phyloP scores from a whole-genome alignment of 176 grass and related monocot species.

The Hordeum marinum region DNA sequence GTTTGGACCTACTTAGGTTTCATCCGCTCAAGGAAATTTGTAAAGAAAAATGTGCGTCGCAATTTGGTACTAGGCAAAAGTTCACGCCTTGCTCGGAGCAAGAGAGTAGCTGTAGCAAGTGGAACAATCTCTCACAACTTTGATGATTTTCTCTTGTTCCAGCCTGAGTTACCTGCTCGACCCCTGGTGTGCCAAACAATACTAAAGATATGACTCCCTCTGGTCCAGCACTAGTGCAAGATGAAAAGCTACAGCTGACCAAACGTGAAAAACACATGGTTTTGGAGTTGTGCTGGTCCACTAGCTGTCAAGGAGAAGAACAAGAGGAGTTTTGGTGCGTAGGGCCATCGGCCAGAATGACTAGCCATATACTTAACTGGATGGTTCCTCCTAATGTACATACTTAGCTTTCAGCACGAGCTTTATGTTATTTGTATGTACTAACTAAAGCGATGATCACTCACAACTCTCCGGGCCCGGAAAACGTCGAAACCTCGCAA shows the following conservation, averaged over 20 bases:
- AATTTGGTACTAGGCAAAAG: no score
- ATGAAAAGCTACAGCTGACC: constrained; percentile 28
- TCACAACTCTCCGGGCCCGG: neutral
- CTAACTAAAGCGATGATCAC: constrained; percentile 11
- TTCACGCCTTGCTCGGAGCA: neutral
- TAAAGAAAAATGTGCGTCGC: no score
- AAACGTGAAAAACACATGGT: constrained; percentile 9
- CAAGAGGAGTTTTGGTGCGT: neutral
- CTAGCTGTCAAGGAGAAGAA: neutral
- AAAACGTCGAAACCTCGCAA: neutral
- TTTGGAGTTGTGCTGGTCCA: neutral
- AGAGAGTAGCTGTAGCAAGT: neutral
- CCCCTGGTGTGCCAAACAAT: neutral
- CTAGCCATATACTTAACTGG: constrained; percentile 22
- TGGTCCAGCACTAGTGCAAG: neutral
- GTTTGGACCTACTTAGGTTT: no score
- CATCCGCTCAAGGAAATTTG: no score
- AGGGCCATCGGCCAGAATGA: constrained; percentile 10
- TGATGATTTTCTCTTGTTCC: neutral
- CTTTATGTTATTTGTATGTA: neutral
- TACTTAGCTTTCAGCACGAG: neutral
- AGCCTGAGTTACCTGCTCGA: neutral
- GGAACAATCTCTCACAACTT: neutral
- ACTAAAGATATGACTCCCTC: neutral
- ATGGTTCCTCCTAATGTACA: constrained; percentile 1